Conservation (phyloP, 164 flowering plant genomes). For the Warburgia ugandensis region DNA sequence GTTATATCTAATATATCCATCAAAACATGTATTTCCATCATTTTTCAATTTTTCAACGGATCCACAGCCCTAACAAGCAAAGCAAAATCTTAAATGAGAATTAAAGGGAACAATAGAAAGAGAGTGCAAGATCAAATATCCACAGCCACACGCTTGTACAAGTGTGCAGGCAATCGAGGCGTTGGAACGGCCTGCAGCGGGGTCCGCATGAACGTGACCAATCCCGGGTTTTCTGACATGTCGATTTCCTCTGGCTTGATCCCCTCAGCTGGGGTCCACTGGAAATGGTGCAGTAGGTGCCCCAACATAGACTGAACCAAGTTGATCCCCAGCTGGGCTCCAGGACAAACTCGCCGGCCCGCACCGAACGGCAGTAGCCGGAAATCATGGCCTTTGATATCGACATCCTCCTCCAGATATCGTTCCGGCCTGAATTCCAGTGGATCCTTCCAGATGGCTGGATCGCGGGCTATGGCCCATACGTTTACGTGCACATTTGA, state of each 20-base stretch:
- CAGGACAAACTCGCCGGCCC: constrained; percentile 23
- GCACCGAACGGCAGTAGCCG: constrained; percentile 28
- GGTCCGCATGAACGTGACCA: constrained; percentile 23
- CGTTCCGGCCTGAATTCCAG: constrained; percentile 24
- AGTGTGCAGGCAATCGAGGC: constrained; percentile 23
- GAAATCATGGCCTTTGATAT: constrained; percentile 26
- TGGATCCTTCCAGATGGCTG: constrained; percentile 23
- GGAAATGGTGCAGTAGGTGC: constrained; percentile 26
- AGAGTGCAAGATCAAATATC: constrained; percentile 7
- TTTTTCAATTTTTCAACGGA: too few relatives aligned
- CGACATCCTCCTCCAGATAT: constrained; percentile 25
- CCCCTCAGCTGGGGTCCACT: constrained; percentile 18
- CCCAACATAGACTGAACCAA: constrained; percentile 29
- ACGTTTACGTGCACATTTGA: constrained; percentile 23
- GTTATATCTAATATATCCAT: too few relatives aligned
- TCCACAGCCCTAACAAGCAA: too few relatives aligned
- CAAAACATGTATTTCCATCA: too few relatives aligned
- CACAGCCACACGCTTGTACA: constrained; percentile 24
- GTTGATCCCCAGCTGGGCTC: constrained; percentile 23
- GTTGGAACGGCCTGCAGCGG: constrained; percentile 22
- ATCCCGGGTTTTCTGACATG: constrained; percentile 25
- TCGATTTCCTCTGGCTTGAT: constrained; percentile 17
- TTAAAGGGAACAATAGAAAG: background rate
- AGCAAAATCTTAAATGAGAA: background rate
- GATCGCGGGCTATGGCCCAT: constrained; percentile 28